These are phyloP conservation scores for Penicillium freii DNA, from an alignment of 2,329 filamentous ascomycete genomes.

Conservation along the genomic window DNA sequence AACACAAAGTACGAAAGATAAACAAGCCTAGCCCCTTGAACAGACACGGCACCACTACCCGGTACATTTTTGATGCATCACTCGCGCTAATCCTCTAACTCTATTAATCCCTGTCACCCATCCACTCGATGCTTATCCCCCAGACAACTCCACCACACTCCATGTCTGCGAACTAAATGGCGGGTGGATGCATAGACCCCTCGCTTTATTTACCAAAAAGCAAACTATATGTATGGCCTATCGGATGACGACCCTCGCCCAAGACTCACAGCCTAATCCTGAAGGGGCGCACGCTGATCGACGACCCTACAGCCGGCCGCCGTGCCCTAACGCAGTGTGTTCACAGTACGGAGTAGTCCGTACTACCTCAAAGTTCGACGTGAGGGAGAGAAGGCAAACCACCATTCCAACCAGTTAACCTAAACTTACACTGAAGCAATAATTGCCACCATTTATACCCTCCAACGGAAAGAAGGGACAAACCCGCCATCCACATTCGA, in stretches of 20 bases:
- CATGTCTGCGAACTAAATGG: not conserved
- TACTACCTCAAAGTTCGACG: not conserved
- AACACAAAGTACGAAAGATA: not conserved
- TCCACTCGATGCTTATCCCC: constrained; percentile 7
- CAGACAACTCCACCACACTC: constrained; percentile 5
- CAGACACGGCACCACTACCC: not conserved
- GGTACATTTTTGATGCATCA: constrained; percentile 7
- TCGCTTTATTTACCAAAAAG: constrained; percentile 1
- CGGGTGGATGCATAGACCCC: constrained; percentile 3
- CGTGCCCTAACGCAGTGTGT: not conserved
- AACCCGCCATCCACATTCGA: not conserved
- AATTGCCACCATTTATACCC: not conserved
- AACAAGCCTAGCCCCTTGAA: not conserved
- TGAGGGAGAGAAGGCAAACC: constrained; percentile 6
- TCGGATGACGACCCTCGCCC: not conserved
- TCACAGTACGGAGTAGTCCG: not conserved
- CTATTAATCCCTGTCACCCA: not conserved
- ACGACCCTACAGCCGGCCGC: constrained; percentile 1
- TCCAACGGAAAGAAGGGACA: constrained; percentile 2
- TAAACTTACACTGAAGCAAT: not conserved
- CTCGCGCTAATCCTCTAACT: not conserved
- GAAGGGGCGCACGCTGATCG: constrained; percentile 6
- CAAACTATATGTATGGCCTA: not conserved
- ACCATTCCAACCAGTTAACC: not conserved
- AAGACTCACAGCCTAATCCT: not conserved